Conservation (phyloP, 2,329 filamentous ascomycete species). For the Samsoniella hepiali region DNA sequence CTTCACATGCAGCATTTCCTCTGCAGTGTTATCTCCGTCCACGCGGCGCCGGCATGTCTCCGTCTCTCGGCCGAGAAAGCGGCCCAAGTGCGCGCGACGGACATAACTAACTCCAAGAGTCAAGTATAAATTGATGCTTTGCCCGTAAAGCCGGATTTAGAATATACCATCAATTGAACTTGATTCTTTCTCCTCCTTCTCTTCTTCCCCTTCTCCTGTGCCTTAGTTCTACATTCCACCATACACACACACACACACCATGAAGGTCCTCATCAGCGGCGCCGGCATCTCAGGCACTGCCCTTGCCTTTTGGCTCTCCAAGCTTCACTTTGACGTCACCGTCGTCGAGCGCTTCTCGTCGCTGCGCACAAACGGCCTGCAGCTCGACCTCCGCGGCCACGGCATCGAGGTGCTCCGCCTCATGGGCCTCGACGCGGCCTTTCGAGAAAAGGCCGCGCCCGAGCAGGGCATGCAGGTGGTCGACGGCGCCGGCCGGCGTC, state of each 20-base stretch:
- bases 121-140: neutral
- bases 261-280: conserved; percentile 35
- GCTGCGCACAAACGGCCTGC: conserved; percentile 46
- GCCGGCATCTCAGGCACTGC: conserved; percentile 37
- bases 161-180: neutral
- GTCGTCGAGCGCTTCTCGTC: conserved; percentile 40
- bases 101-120: neutral
- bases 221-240: too few species aligned
- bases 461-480: conserved; percentile 47
- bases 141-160: neutral
- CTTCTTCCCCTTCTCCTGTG: too few species aligned
- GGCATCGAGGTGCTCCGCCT: conserved; percentile 48
- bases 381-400: conserved; percentile 52
- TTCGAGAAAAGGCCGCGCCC: conserved; percentile 40
- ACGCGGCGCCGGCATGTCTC: neutral
- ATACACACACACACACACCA: neutral
- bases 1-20: neutral
- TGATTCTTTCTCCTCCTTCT: neutral
- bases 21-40: conserved; percentile 2
- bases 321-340: conserved; percentile 37
- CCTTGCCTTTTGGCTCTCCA: conserved; percentile 48
- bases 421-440: conserved; percentile 47
- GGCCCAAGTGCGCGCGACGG: neutral
- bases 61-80: conserved; percentile 16
- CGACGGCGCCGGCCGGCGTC: conserved; percentile 35